Base-by-base conservation (phyloP, 768 basidiomycete species). In the Ramaria sp. region DNA sequence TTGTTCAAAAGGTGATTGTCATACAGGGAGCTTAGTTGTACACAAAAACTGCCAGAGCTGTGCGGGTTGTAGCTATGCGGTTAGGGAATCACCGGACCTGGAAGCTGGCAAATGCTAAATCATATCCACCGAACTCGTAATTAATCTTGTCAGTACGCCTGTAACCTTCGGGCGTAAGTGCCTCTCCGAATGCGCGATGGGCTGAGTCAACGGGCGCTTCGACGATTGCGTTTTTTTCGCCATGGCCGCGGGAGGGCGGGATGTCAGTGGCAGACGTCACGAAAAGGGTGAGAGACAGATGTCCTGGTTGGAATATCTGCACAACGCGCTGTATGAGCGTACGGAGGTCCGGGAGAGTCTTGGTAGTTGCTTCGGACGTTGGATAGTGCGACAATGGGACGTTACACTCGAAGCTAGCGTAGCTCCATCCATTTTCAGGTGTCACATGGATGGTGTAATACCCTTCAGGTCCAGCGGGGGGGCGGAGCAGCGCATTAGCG, bases 381-480 rank as follows among this genome's bases (percentile, higher is more conserved):
- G 73, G 69, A 27, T 69, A 67, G 43, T 70, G 60, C 43, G 72
- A 67, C 45, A 86, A 73, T 4, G 91, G 91, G n/a, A 96, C 82
- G 70, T 99, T 99, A 74, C 91, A 95, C 72, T 99, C 96, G 74
- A 99, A 98, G 65, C 88, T 91, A 61, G 96, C 96, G 70, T 96
- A 99, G 47, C 93, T 96, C 88, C 92, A 98, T 56, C 90, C 95
- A 64, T 89, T 84, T 70, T 98, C 96, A 27, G 96, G 96, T 0
- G 96, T 99, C 59, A 98, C 95, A 68, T 99, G 96, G 56, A 99
- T 95, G 7, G 92, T 97, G 68, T 91, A 97, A 71, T 99, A 99
- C 39, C 95, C 91, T 69, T 97, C 96, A 15, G 82, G 82, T 17
- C 64, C 66, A 3, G 54, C 51, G 41, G 4, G 33, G 42, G 20